Evolutionary conservation across 2,329 filamentous ascomycete genomes (phyloP).

Genomic region (Amesomyces nigricolor): DNA sequence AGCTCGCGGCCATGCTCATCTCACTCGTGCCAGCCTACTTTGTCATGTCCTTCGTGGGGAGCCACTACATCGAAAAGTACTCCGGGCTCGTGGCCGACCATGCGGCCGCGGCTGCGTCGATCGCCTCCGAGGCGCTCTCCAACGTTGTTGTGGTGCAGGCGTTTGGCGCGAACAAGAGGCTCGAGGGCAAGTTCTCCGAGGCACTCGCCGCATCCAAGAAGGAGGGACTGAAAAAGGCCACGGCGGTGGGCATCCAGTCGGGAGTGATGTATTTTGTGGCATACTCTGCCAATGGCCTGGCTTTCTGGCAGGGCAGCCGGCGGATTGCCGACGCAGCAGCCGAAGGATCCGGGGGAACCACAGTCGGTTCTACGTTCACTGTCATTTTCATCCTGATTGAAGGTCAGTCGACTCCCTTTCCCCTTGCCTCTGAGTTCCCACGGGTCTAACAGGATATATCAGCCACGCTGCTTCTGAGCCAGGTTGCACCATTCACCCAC

Average conservation of each 20-base stretch:
- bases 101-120: conserved; percentile 53
- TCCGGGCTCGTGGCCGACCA: conserved; percentile 46
- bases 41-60: conserved; percentile 54
- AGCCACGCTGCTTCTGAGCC: conserved; percentile 52
- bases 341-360: conserved; percentile 32
- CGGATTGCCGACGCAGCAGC: conserved; percentile 30
- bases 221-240: conserved; percentile 51
- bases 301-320: conserved; percentile 60
- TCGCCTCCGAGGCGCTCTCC: conserved; percentile 57
- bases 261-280: conserved; percentile 63
- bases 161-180: conserved; percentile 53
- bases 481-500: conserved; percentile 56
- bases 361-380: conserved; percentile 46
- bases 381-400: conserved; percentile 52
- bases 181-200: conserved; percentile 52
- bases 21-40: conserved; percentile 59
- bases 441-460: conserved; percentile 20
- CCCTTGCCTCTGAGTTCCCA: neutral
- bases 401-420: conserved; percentile 28
- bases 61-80: conserved; percentile 51
- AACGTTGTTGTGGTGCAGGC: conserved; percentile 61
- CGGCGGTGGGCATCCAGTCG: conserved; percentile 49
- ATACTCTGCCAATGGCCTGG: conserved; percentile 58
- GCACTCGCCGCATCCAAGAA: conserved; percentile 20
- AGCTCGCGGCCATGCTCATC: conserved; percentile 58